Base-by-base conservation (phyloP, 148 eudicot species). In the Selenicereus undatus region DNA sequence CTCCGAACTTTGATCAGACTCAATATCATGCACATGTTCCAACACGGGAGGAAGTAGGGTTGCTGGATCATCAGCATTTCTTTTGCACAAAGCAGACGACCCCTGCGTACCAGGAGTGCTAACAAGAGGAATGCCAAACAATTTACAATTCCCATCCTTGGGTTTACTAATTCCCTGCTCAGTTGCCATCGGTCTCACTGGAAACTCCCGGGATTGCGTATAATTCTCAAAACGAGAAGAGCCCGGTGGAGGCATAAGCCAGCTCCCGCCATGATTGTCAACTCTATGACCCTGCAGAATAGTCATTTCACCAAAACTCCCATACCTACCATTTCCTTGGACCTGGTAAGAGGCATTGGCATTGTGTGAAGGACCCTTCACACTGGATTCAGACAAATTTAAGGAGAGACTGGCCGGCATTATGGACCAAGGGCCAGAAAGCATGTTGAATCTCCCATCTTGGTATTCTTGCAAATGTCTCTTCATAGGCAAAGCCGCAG, bases 61-160 rank as follows among this genome's bases (percentile, higher is more conserved):
- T 62, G 84, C 74, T 36, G 89, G 66, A 75, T 88, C 89, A 32
- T 73, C 85, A 68, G 56, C 76, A 26, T 79, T 9, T 73, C 72
- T 88, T 35, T 50, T 86, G 60, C 68, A 48, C 52, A 86, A 72
- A 36, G 74, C 30, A 73, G 88, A 35, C 32, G 88, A 81, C 45
- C 85, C 91, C 66, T 73, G 76, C 48, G 86, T 16, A 62, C 81
- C 79, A 52, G 89, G 83, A 81, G 84, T 89, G 79, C 87, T 86
- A 68, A 77, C 65, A 11, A 96, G 92, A 22, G 92, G 89, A 73
- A 93, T 89, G 71, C 99, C 99, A 87, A 96, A 96, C 52, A 97
- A 87, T 87, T 91, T 97, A 82, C 86, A 94, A 81, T 87, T 91
- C 77, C 90, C 93, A 68, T 92, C 98, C 76, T 86, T 89, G 29